Base-by-base conservation (phyloP, 2,329 filamentous ascomycete species). In the Proliferodiscus dingleyae region DNA sequence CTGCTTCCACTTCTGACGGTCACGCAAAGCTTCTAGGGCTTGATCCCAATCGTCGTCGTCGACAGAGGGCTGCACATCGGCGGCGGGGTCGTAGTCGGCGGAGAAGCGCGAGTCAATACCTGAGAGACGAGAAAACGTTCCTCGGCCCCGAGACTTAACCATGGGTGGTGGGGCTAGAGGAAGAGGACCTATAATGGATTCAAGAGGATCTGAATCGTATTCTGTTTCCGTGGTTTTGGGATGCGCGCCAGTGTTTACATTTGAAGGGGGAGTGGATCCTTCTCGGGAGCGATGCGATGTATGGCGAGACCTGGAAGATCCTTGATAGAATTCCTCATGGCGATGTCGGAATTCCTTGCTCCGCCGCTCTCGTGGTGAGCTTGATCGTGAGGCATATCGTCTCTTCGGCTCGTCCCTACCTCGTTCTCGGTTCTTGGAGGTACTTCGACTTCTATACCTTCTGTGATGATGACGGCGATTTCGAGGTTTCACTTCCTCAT, bases 61-160 rank as follows among this genome's bases (percentile, higher is more conserved):
- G 1, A 71, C 69, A 50, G 75, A 73, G 38, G 71, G 66, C 30
- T 73, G 68, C 3, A 84, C 65, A 56, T 87, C 79, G n/a, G 69
- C 62, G 5, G 66, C 73, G 0, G 77, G 75, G 48, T 80, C 72
- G 55, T 84, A 85, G 40, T 71, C 75, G 1, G 80, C 70, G 1
- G 85, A 82, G 64, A 96, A 97, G 42, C 87, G 87, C 19, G 77
- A 72, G 60, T 96, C 89, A 54, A 96, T 94, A 8, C 78, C 81
- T 21, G 81, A 82, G 4, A 70, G 66, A 1, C 74, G 74, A 4
- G 74, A 69, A 30, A 78, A 72, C 11, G 78, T 78, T 29, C 89
- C 89, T 30, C 89, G 80, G 8, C 89, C 89, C 22, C 87, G 81
- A 68, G 74, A 24, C 24, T 26, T 26, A 11, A 26, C 11, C 6